Conservation (phyloP, 768 basidiomycete genomes). For the Epithele typhae region DNA sequence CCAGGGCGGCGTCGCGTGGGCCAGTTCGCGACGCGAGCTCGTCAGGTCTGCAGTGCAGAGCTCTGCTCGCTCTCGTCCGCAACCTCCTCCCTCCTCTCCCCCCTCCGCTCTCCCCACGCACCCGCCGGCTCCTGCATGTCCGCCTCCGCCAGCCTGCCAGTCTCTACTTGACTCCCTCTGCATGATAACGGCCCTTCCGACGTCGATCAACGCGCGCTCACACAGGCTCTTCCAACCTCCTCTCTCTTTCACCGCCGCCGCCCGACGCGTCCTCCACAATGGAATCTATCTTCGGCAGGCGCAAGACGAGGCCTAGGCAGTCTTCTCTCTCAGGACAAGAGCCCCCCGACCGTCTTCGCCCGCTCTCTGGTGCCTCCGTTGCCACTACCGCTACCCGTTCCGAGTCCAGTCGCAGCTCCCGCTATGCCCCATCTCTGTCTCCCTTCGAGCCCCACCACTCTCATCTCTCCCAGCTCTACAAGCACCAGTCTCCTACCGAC, state of each 20-base stretch:
- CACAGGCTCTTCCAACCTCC: neutral
- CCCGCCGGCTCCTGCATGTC: conserved; percentile 1
- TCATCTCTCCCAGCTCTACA: conserved; percentile 44
- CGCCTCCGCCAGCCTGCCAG: neutral
- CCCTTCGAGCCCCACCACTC: conserved; percentile 50
- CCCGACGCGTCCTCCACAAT: conserved; percentile 16
- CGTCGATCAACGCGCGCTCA: conserved; percentile 1
- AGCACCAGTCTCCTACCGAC: conserved; percentile 36
- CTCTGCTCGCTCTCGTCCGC: neutral
- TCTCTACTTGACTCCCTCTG: too few species aligned
- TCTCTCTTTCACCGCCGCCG: neutral
- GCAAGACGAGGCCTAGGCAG: conserved; percentile 31
- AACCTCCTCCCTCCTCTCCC: neutral
- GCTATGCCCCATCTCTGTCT: conserved; percentile 55
- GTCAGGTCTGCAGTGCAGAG: too few species aligned
- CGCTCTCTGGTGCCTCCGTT: conserved; percentile 31
- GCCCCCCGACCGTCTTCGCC: conserved; percentile 27
- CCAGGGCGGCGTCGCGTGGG: too few species aligned
- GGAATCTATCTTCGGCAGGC: conserved; percentile 34
- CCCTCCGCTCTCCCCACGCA: conserved; percentile 1
- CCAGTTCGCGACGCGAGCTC: too few species aligned
- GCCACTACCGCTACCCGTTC: conserved; percentile 51
- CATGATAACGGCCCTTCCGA: too few species aligned
- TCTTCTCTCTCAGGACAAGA: conserved; percentile 29
- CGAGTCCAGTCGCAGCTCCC: conserved; percentile 55